Percentiles rank a stretch among this genome's conserved stretches.
phyloP scores from a whole-genome alignment of 805 yeast genomes.

The Starmera quercuum region DNA sequence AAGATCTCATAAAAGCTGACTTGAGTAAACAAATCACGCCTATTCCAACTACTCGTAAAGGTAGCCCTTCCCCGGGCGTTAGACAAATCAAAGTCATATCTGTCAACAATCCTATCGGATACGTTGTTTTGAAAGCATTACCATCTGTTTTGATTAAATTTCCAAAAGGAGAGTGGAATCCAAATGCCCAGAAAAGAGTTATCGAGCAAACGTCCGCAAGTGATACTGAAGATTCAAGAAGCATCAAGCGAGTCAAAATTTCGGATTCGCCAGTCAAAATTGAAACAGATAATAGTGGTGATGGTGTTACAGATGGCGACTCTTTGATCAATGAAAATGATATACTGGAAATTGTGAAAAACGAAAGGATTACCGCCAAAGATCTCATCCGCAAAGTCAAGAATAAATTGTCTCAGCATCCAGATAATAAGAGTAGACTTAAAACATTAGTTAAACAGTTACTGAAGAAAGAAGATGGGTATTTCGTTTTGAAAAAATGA shows the following conservation, averaged over 20 bases:
- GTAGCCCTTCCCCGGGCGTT: conserved; percentile 20
- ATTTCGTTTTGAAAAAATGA: conserved; percentile 14
- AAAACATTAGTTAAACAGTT: conserved; percentile 50
- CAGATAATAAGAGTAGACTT: conserved; percentile 54
- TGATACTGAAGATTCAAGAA: conserved; percentile 16
- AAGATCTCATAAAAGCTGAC: conserved; percentile 32
- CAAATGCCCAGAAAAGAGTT: conserved; percentile 35
- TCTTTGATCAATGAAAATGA: conserved; percentile 65
- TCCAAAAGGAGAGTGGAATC: conserved; percentile 84
- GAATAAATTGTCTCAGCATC: conserved; percentile 54
- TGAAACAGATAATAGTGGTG: neutral
- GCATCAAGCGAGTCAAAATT: conserved; percentile 31
- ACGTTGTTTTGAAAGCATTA: conserved; percentile 59
- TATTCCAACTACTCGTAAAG: conserved; percentile 13
- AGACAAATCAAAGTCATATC: conserved; percentile 35
- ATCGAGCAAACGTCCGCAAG: conserved; percentile 23
- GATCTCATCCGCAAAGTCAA: conserved; percentile 55
- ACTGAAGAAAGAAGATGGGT: conserved; percentile 33
- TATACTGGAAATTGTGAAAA: conserved; percentile 53
- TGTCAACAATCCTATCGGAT: conserved; percentile 39
- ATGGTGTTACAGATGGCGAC: conserved; percentile 13
- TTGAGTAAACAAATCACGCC: conserved; percentile 20
- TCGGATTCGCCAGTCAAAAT: conserved; percentile 12
- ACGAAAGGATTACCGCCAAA: conserved; percentile 42
- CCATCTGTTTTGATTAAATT: conserved; percentile 52